Conservation (phyloP, 139 green algal species). For the Chlamydomonas sphaeroides region DNA sequence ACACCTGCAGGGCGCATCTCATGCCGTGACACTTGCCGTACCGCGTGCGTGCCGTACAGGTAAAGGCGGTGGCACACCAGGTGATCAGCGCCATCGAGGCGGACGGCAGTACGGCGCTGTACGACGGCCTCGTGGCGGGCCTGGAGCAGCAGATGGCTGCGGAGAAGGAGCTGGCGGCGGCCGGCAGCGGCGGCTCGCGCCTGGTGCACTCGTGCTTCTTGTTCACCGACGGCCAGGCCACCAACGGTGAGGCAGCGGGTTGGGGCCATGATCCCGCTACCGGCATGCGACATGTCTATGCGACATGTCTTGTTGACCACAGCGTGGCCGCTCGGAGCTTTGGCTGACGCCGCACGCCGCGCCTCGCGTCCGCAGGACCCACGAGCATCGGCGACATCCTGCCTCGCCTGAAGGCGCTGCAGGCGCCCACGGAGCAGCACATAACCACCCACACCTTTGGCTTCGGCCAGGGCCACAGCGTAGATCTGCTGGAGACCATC, state of each 20-base stretch:
- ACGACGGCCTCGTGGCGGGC: conserved; percentile 34
- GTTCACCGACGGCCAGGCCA: conserved; percentile 59
- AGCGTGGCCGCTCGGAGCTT: no score
- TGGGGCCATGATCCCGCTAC: neutral
- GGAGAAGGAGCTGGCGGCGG: neutral
- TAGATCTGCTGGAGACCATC: conserved; percentile 55
- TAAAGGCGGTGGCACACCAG: conserved; percentile 31
- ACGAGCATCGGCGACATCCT: conserved; percentile 25
- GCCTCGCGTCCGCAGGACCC: no score
- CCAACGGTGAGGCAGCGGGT: conserved; percentile 3
- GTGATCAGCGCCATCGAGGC: conserved; percentile 7
- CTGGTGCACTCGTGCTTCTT: conserved; percentile 45
- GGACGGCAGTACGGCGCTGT: conserved; percentile 43
- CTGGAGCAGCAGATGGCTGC: conserved; percentile 41
- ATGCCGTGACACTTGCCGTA: no score
- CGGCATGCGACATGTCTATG: no score
- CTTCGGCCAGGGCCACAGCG: conserved; percentile 46
- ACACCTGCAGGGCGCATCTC: no score
- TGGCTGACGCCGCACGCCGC: no score
- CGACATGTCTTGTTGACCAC: no score
- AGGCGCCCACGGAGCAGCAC: conserved; percentile 6
- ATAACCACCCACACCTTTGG: conserved; percentile 62
- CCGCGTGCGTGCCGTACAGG: no score
- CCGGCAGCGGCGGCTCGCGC: neutral
- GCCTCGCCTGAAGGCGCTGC: neutral